Conservation (phyloP, 2,329 filamentous ascomycete genomes). For the Exophiala calicioides region DNA sequence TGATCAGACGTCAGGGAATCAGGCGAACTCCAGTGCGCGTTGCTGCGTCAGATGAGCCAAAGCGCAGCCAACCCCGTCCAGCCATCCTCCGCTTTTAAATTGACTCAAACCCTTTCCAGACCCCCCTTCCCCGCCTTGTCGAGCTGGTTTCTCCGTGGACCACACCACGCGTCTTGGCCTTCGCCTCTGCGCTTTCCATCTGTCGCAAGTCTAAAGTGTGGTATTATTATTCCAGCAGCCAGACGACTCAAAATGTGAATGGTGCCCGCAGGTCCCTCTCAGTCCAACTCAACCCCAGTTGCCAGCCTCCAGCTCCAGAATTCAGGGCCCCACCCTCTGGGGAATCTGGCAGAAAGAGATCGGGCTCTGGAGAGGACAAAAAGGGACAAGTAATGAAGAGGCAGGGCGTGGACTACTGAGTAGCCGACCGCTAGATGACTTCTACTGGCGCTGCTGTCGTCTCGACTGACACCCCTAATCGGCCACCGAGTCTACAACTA, state of each 20-base stretch:
- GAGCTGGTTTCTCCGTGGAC: slow-evolving; percentile 29
- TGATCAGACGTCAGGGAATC: slow-evolving; percentile 31
- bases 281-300: slow-evolving; percentile 4
- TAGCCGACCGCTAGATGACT: not conserved
- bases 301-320: no score
- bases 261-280: slow-evolving; percentile 9
- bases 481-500: no score
- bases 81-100: not conserved
- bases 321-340: not conserved
- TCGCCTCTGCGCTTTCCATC: not conserved
- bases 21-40: not conserved
- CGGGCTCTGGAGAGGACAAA: not conserved
- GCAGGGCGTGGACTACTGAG: not conserved
- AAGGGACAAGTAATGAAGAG: not conserved
- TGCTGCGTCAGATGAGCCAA: slow-evolving; percentile 26
- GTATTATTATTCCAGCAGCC: no score
- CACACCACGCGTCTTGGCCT: not conserved
- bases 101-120: not conserved
- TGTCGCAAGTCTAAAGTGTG: no score
- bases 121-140: slow-evolving; percentile 16
- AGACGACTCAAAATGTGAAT: slow-evolving; percentile 3
- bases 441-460: no score
- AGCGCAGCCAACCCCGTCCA: slow-evolving; percentile 12
- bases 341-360: not conserved
- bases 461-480: no score